A percentile compares a stretch with the other conserved stretches of the same genome.
These are phyloP conservation scores for Brassica nigra DNA, from an alignment of 345 rosid genomes.

Conservation along the genomic window DNA sequence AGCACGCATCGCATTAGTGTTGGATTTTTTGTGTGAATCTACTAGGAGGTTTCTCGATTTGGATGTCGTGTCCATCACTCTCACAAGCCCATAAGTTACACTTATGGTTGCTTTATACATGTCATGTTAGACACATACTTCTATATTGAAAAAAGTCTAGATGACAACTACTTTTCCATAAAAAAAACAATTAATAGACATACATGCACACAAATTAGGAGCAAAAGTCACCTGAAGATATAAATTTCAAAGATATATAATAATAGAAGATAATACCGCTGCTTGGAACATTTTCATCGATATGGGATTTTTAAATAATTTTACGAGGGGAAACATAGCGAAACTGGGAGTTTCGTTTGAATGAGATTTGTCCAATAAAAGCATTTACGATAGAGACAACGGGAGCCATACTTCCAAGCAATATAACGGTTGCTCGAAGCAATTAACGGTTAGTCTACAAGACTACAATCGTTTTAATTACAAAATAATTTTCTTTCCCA, in stretches of 20 bases:
- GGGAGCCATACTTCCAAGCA: conserved; percentile 31
- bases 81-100: conserved; percentile 17
- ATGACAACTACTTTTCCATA: neutral
- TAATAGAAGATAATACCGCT: neutral
- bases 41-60: conserved; percentile 17
- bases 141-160: conserved; percentile 1
- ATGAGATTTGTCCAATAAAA: neutral
- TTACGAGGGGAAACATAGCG: neutral
- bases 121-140: conserved; percentile 28
- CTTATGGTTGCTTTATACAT: conserved; percentile 24
- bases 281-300: conserved; percentile 13
- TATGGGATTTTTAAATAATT: neutral
- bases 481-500: neutral
- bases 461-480: neutral
- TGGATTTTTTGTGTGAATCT: conserved; percentile 4
- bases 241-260: neutral
- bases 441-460: conserved; percentile 11
- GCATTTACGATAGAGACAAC: neutral
- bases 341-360: neutral
- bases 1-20: conserved; percentile 14
- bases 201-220: conserved; percentile 8
- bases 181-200: neutral
- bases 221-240: conserved; percentile 33
- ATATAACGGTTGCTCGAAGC: conserved; percentile 19
- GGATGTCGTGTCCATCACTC: conserved; percentile 36